Base-by-base conservation (phyloP, 352 stramenopile species). In the Thraustochytrium striatum region DNA sequence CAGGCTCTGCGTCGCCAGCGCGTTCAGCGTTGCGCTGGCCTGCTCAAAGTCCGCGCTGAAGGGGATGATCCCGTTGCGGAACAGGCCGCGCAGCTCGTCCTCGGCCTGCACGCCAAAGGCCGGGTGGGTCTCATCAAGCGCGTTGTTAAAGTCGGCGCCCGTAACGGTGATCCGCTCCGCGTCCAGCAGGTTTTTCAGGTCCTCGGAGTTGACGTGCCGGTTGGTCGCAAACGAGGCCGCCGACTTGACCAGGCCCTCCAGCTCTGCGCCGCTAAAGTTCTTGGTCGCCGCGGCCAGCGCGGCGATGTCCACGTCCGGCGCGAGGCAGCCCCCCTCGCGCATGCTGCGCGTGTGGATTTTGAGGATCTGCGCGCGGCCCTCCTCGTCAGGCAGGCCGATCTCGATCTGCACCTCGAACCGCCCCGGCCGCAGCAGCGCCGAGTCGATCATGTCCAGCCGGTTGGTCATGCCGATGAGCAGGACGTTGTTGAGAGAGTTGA, bases 401-500 rank as follows among this genome's bases (percentile, higher is more conserved):
- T 99, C 97, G 19, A 99, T 96, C 84, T 99, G 96, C 33, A 99
- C 93, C 84, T 99, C 97, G 0, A 99, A 88, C 83, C 97, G 92
- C n/a, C 97, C 97, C 8, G 97, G 97, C 83, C 97, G 93, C 72
- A 99, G 87, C 25, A 99, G 85, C 21, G 96, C 96, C 86, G 82
- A 69, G 68, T 91, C 87, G 73, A 97, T 93, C 85, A 97, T 92
- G 83, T 95, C 94, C 87, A 99, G 99, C 81, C 96, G 87, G 86
- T 99, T 99, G 28, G 97, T 99, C 96, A 99, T 99, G 57, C 97
- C 96, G 83, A 99, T 99, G 41, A 99, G 88, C 16, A 99, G 86
- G 73, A 99, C 96, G 87, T 99, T 99, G 85, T 99, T 99, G 28
- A 99, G 87, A 35, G 92, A 96, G 85, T 99, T 94, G 47, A 99